Evolutionary conservation across 164 flowering plant species (phyloP).

Genomic region (Aristolochia californica): DNA sequence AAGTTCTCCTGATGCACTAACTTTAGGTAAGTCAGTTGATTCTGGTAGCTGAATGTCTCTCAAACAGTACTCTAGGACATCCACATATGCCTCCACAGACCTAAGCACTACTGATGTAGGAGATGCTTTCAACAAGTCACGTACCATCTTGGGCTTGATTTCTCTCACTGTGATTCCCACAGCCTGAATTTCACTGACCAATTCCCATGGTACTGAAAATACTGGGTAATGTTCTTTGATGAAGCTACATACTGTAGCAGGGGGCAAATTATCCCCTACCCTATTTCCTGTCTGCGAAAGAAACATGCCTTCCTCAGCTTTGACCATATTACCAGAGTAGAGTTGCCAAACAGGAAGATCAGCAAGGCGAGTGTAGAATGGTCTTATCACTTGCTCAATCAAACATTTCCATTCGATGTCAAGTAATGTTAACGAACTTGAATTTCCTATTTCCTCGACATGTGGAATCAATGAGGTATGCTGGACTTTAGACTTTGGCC

Average conservation of each 20-base stretch:
- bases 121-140: slow-evolving; percentile 68
- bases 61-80: slow-evolving; percentile 91
- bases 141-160: slow-evolving; percentile 94
- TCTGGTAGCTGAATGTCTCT: slow-evolving; percentile 55
- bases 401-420: slow-evolving; percentile 74
- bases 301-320: slow-evolving; percentile 95
- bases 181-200: slow-evolving; percentile 80
- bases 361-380: slow-evolving; percentile 71
- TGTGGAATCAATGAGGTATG: slow-evolving; percentile 16
- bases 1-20: slow-evolving; percentile 14
- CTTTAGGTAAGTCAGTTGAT: slow-evolving; percentile 15
- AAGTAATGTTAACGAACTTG: slow-evolving; percentile 15
- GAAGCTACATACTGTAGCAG: slow-evolving; percentile 68
- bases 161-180: slow-evolving; percentile 70
- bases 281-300: slow-evolving; percentile 78
- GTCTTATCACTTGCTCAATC: slow-evolving; percentile 63
- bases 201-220: slow-evolving; percentile 95
- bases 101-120: slow-evolving; percentile 58
- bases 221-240: slow-evolving; percentile 97
- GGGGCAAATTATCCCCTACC: slow-evolving; percentile 47
- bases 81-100: slow-evolving; percentile 70
- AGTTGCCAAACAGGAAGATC: slow-evolving; percentile 95
- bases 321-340: slow-evolving; percentile 73
- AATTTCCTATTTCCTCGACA: slow-evolving; percentile 11
- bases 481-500: slow-evolving; percentile 58